Evolutionary conservation across 371 early-diverging fungal genomes (phyloP).

Genomic region (Polyrhizophydium stewartii): DNA sequence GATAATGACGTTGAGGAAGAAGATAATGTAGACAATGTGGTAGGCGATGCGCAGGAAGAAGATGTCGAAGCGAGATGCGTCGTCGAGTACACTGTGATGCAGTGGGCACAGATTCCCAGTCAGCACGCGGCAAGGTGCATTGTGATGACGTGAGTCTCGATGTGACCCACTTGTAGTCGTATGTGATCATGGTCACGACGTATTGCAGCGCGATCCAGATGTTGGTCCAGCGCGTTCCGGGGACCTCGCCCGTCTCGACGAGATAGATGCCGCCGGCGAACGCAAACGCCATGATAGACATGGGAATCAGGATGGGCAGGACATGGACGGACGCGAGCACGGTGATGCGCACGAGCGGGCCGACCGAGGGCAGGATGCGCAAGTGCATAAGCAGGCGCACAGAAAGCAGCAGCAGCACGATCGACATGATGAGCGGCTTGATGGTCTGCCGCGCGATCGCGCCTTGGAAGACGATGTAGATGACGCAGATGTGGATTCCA

Average conservation of each 20-base stretch:
- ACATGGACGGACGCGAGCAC: constrained; percentile 25
- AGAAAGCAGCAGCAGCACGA: constrained; percentile 25
- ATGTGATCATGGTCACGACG: constrained; percentile 31
- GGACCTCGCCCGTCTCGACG: no score
- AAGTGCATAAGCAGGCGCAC: constrained; percentile 23
- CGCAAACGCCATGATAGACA: constrained; percentile 18
- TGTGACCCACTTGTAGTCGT: constrained; percentile 35
- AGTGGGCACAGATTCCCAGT: no score
- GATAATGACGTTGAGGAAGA: constrained; percentile 36
- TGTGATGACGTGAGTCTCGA: no score
- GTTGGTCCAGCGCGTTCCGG: no score
- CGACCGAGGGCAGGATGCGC: constrained; percentile 29
- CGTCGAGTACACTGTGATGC: constrained; percentile 25
- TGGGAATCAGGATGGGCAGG: constrained; percentile 31
- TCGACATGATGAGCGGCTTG: constrained; percentile 28
- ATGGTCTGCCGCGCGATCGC: constrained; percentile 12
- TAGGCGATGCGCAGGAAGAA: constrained; percentile 27
- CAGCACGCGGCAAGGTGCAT: no score
- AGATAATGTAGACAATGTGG: constrained; percentile 32
- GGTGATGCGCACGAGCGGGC: constrained; percentile 28
- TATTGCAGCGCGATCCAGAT: constrained; percentile 12
- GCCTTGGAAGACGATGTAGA: constrained; percentile 18
- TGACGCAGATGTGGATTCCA: constrained; percentile 19
- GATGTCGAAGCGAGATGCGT: constrained; percentile 12
- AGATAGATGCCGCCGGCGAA: constrained; percentile 27